These are phyloP conservation scores for Keithomyces neogunnii DNA, from an alignment of 2,329 filamentous ascomycete genomes.

Conservation along the genomic window DNA sequence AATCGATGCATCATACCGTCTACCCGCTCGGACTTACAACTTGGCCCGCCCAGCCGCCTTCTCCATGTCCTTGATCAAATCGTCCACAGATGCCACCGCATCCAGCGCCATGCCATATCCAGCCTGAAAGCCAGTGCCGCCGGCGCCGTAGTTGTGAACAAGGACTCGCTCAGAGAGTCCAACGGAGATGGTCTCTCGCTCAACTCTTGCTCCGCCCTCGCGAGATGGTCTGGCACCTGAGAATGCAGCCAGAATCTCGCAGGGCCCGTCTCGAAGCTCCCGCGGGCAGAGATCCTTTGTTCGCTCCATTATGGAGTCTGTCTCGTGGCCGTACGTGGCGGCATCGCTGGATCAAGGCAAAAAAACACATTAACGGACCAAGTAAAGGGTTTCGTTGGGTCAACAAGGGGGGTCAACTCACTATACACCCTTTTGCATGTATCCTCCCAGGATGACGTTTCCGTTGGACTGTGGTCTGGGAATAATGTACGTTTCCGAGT, in stretches of 20 bases:
- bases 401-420: constrained; percentile 8
- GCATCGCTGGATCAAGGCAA: constrained; percentile 15
- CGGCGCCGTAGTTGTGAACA: constrained; percentile 37
- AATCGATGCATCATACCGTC: not conserved
- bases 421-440: constrained; percentile 27
- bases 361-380: too few relatives aligned
- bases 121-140: constrained; percentile 36
- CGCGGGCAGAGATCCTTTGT: constrained; percentile 20
- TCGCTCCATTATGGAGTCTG: constrained; percentile 27
- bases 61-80: constrained; percentile 14
- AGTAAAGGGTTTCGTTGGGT: too few relatives aligned
- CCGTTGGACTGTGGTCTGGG: constrained; percentile 27
- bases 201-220: constrained; percentile 34
- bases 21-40: not conserved
- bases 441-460: constrained; percentile 27
- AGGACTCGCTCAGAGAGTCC: constrained; percentile 15
- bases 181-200: constrained; percentile 26
- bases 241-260: constrained; percentile 23
- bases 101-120: constrained; percentile 31
- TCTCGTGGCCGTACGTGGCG: constrained; percentile 27
- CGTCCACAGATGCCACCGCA: constrained; percentile 20
- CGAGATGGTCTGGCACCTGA: constrained; percentile 27
- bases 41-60: not conserved
- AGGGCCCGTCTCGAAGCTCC: constrained; percentile 16
- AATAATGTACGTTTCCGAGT: constrained; percentile 33